A percentile compares a stretch with the other conserved stretches of the same genome.
These are phyloP conservation scores for Quambalaria eucalypti DNA, from an alignment of 1,284 basidiomycete species.

Conservation along the genomic window DNA sequence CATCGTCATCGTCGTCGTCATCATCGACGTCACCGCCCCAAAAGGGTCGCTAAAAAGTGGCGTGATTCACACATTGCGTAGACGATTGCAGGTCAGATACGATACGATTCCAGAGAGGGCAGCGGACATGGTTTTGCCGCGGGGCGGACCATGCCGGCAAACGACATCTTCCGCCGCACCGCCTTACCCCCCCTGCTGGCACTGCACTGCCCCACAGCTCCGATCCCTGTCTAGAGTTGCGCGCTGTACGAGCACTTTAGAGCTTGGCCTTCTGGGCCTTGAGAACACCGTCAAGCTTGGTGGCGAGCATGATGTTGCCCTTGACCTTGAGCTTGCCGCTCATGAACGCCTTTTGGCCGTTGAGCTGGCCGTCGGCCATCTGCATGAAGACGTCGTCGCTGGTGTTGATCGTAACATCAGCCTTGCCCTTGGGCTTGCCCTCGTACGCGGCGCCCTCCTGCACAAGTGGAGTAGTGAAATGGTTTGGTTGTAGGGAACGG, in stretches of 20 bases:
- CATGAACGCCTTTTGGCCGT: conserved; percentile 48
- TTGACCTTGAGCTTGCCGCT: conserved; percentile 41
- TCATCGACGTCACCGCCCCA: too few species aligned
- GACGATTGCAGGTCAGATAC: too few species aligned
- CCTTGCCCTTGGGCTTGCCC: conserved; percentile 46
- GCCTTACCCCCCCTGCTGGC: too few species aligned
- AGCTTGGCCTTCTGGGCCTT: conserved; percentile 42
- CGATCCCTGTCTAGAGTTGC: too few species aligned
- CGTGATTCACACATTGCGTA: too few species aligned
- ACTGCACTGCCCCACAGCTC: too few species aligned
- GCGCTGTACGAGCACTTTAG: conserved; percentile 14
- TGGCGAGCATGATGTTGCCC: conserved; percentile 35
- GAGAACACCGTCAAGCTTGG: conserved; percentile 41
- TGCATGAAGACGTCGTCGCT: conserved; percentile 43
- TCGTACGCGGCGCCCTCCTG: conserved; percentile 43
- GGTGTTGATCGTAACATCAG: conserved; percentile 46
- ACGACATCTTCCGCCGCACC: too few species aligned
- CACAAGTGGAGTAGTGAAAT: background rate
- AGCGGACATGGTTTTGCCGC: too few species aligned
- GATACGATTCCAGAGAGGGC: too few species aligned
- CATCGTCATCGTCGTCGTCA: too few species aligned
- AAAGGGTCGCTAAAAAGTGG: too few species aligned
- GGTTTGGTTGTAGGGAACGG: background rate
- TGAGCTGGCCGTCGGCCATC: conserved; percentile 46
- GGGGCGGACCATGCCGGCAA: too few species aligned